Base-by-base conservation (phyloP, 805 yeast species). In the Ogataea siamensis region DNA sequence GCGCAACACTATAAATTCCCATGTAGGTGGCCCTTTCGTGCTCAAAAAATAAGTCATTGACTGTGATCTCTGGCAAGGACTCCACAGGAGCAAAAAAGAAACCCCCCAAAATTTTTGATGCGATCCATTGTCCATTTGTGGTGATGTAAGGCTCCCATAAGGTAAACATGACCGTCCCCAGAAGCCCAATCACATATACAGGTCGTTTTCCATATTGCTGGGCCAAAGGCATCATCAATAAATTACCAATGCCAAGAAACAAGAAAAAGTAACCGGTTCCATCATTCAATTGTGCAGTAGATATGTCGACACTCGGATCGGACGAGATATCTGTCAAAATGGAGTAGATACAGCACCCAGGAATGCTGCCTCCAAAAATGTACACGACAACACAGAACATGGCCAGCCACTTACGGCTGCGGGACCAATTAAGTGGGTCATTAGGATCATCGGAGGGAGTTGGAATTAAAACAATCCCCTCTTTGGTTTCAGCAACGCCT, bases 391-490 rank as follows among this genome's bases (percentile, higher is more conserved):
- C 54, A 49, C 76, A 71, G 31, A 70, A 60, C 35, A 74, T 59
- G 27, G 70, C 68, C 22, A 72, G 31, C 58, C 62, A 56, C 50
- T 79, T 79, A 34, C 83, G 66, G 24, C 51, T 44, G 17, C 50
- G 56, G 2, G 73, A 37, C 87, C 87, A 82, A 50, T 77, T 79
- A 39, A 82, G 62, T 1, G 87, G 87, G 51, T 82, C 88, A 46
- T 80, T 74, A 5, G 86, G 83, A 44, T 80, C 79, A 37, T 71
- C 75, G 0, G 83, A 71, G 2, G 88, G 88, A 7, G 74, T 74
- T 22, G 88, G 87, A 28, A 77, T 71, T 28, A 80, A 61, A 9
- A 81, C 73, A 40, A 79, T 70, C 24, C 62, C 62, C 7, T 58
- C 49, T 19, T 55, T 48, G 2, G 37, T 39, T 1, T 51, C 52